Conservation (phyloP, 2,329 filamentous ascomycete genomes). For the Xylariaceae sp. region DNA sequence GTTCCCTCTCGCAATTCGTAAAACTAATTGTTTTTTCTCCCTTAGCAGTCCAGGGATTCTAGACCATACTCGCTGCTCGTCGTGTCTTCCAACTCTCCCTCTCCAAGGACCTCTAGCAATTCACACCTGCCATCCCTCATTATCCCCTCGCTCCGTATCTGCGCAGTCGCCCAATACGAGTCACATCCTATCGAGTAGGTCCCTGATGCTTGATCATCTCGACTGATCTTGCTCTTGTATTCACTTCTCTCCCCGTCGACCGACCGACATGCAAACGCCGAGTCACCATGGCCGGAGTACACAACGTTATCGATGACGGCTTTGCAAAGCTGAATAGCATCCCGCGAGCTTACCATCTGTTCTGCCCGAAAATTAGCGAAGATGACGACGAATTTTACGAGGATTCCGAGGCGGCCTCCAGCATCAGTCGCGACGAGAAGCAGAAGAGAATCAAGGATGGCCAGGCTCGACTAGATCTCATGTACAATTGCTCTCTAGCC, state of each 20-base stretch:
- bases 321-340: constrained; percentile 25
- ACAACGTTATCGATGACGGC: constrained; percentile 25
- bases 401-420: constrained; percentile 43
- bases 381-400: constrained; percentile 63
- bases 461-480: constrained; percentile 52
- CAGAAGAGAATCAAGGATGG: constrained; percentile 49
- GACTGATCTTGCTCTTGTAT: background rate
- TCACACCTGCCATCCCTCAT: background rate
- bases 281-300: constrained; percentile 27
- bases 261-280: constrained; percentile 23
- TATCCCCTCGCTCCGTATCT: background rate
- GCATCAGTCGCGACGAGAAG: constrained; percentile 47
- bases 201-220: background rate
- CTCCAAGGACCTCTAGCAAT: background rate
- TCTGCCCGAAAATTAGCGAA: constrained; percentile 60
- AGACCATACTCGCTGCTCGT: background rate
- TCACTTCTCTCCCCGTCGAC: background rate
- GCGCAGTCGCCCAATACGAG: background rate
- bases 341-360: constrained; percentile 45
- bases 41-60: background rate
- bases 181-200: background rate
- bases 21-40: constrained; percentile 1
- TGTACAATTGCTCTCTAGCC: constrained; percentile 63
- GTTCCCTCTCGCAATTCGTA: background rate
- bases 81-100: background rate